Base-by-base conservation (phyloP, 352 stramenopile genomes). In the Aphanomyces cochlioides region DNA sequence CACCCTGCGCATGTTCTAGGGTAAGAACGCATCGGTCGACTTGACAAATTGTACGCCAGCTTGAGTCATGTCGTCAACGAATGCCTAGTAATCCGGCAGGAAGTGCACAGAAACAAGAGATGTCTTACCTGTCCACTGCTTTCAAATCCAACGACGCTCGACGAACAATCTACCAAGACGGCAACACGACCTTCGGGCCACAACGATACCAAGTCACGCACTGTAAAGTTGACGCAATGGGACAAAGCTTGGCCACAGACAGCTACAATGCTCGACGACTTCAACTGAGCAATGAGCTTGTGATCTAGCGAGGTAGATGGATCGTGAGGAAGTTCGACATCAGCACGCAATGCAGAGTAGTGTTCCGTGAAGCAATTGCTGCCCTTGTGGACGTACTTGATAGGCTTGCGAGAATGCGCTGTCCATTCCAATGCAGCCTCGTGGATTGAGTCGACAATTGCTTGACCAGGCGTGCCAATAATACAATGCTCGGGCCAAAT, bases 401-500 rank as follows among this genome's bases (percentile, higher is more conserved):
- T 83, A 21, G 75, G 76, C 70, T 82, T 85, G 34, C 77, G 72
- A 38, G 78, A 83, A 57, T 75, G 54, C 73, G 85, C 85, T 56
- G 82, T 86, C 95, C 95, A 98, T 40, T 90, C 77, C 19, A 96
- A 64, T 19, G 97, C 81, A 0, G 93, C 95, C 4, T 81, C 74
- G 53, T 88, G 80, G 39, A 99, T 86, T 59, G 78, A 69, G 6
- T 83, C 68, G 21, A 97, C 90, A 2, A 99, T 81, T 47, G 84
- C 88, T 77, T 99, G 93, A 36, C 93, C 93, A 3, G 74, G 72
- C 6, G 89, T 93, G 45, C 95, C 95, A 59, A 98, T 90, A 40
- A 99, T 76, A 81, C 96, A 99, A 77, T 99, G 96, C 75, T 98
- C 96, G 8, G 96, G 96, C 96, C 96, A 99, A 71, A 99, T 98